A percentile compares a stretch with the other conserved stretches of the same genome.
Evolutionary conservation across 331 rosid genomes (phyloP).

Genomic region (Acacia pycnantha): DNA sequence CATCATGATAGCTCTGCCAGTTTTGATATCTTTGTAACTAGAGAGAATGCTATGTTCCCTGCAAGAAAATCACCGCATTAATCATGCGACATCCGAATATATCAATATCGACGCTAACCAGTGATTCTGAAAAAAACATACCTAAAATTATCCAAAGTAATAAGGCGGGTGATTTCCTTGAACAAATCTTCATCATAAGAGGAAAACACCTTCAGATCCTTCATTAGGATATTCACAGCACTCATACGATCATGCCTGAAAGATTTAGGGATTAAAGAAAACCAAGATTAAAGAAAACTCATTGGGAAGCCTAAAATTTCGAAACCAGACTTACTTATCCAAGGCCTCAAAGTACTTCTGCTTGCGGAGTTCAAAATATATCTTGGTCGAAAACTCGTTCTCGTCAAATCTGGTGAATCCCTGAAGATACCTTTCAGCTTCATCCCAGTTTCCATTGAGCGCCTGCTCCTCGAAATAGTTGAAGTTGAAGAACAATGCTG

Average conservation of each 20-base stretch:
- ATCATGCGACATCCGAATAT: not conserved
- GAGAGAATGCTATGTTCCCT: slow-evolving; percentile 19
- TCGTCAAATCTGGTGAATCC: slow-evolving; percentile 27
- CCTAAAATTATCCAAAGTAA: slow-evolving; percentile 29
- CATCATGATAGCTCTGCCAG: slow-evolving; percentile 23
- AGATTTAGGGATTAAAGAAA: not conserved
- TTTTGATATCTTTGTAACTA: slow-evolving; percentile 6
- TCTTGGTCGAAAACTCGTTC: slow-evolving; percentile 25
- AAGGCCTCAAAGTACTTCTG: slow-evolving; percentile 35
- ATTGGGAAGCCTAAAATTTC: not conserved
- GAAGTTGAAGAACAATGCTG: slow-evolving; percentile 24
- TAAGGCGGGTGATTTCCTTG: slow-evolving; percentile 24
- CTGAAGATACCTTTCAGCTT: slow-evolving; percentile 23
- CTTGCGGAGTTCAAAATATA: slow-evolving; percentile 27
- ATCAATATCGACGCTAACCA: not conserved
- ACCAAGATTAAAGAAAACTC: not conserved
- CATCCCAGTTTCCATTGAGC: slow-evolving; percentile 28
- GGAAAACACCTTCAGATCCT: slow-evolving; percentile 28
- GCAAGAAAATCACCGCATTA: slow-evolving; percentile 16
- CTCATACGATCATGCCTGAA: slow-evolving; percentile 23
- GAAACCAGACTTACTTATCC: slow-evolving; percentile 24
- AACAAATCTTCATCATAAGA: slow-evolving; percentile 20
- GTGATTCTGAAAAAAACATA: not conserved
- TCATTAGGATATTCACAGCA: slow-evolving; percentile 27
- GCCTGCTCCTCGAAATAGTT: slow-evolving; percentile 29